phyloP scores from a whole-genome alignment of 2,329 filamentous ascomycete genomes.

The Colletotrichum brevisporum region DNA sequence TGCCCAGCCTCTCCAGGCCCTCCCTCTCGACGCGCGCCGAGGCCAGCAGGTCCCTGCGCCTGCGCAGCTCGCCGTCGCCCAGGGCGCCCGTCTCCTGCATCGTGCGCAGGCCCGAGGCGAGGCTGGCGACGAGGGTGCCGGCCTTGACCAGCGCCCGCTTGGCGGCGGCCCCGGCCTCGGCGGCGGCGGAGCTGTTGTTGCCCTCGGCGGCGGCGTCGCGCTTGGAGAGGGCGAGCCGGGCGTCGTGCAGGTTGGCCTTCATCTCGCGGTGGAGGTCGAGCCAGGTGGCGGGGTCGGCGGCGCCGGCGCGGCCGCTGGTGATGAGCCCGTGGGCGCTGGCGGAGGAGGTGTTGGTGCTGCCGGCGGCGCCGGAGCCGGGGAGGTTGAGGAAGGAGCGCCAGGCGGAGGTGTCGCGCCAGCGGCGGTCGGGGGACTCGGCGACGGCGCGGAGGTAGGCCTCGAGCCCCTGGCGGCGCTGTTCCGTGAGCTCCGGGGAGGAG shows the following conservation, averaged over 20 bases:
- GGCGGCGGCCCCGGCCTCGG: conserved; percentile 79
- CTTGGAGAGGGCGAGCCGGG: conserved; percentile 74
- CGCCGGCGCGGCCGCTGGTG: conserved; percentile 44
- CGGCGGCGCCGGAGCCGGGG: conserved; percentile 57
- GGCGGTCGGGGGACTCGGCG: conserved; percentile 78
- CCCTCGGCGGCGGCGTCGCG: conserved; percentile 68
- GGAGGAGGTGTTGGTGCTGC: conserved; percentile 63
- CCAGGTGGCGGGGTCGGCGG: conserved; percentile 77
- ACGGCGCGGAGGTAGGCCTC: conserved; percentile 81
- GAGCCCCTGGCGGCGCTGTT: conserved; percentile 76
- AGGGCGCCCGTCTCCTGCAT: conserved; percentile 70
- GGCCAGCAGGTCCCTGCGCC: conserved; percentile 78
- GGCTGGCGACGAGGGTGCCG: conserved; percentile 71
- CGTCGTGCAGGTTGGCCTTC: conserved; percentile 79
- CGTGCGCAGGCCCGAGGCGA: conserved; percentile 75
- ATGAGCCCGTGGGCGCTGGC: conserved; percentile 61
- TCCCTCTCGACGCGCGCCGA: conserved; percentile 81
- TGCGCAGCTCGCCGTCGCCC: conserved; percentile 81
- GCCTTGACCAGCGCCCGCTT: conserved; percentile 81
- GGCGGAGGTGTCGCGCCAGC: conserved; percentile 80
- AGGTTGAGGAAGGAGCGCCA: conserved; percentile 84
- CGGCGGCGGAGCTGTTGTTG: conserved; percentile 58
- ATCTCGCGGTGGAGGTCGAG: conserved; percentile 82
- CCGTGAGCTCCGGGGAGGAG: conserved; percentile 77
- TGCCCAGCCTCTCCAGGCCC: conserved; percentile 80